A percentile compares a stretch with the other conserved stretches of the same genome.
Evolutionary conservation across 108 stramenopile genomes (phyloP).

Genomic region (Nannochloropsis salina): DNA sequence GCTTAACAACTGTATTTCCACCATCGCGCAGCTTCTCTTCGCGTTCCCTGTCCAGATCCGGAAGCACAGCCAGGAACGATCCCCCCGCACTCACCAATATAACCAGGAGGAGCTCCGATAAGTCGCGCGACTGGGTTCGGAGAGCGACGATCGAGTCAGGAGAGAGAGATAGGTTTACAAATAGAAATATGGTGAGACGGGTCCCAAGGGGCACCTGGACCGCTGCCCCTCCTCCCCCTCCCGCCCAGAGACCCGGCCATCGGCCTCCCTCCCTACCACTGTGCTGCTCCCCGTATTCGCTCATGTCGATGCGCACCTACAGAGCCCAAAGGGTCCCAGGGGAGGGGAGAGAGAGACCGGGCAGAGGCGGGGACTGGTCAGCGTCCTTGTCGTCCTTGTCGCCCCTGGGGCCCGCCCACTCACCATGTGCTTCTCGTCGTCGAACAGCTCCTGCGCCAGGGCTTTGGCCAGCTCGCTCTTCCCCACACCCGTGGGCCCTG

Average conservation of each 20-base stretch:
- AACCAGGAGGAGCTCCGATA: conserved; percentile 37
- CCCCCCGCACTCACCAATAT: conserved; percentile 28
- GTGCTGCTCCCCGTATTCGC: conserved; percentile 63
- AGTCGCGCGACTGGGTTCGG: conserved; percentile 24
- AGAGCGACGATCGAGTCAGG: neutral
- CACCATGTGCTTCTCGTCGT: conserved; percentile 72
- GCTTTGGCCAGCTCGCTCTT: conserved; percentile 88
- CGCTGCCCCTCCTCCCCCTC: neutral
- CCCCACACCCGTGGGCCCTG: conserved; percentile 82
- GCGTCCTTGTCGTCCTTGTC: too few relatives aligned
- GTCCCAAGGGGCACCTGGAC: neutral
- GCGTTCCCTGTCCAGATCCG: too few relatives aligned
- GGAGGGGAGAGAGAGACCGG: too few relatives aligned
- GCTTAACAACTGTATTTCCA: too few relatives aligned
- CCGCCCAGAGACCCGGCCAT: too few relatives aligned
- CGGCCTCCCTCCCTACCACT: neutral
- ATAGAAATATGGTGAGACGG: neutral
- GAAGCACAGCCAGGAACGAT: too few relatives aligned
- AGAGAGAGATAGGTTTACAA: neutral
- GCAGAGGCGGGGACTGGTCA: too few relatives aligned
- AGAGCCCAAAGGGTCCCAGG: neutral
- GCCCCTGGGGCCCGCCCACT: too few relatives aligned
- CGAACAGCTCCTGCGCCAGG: conserved; percentile 78
- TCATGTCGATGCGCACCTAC: conserved; percentile 84
- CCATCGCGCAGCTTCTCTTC: too few relatives aligned